Conservation (phyloP, 2,329 filamentous ascomycete genomes). For the Lecanoromycetidae sp. region DNA sequence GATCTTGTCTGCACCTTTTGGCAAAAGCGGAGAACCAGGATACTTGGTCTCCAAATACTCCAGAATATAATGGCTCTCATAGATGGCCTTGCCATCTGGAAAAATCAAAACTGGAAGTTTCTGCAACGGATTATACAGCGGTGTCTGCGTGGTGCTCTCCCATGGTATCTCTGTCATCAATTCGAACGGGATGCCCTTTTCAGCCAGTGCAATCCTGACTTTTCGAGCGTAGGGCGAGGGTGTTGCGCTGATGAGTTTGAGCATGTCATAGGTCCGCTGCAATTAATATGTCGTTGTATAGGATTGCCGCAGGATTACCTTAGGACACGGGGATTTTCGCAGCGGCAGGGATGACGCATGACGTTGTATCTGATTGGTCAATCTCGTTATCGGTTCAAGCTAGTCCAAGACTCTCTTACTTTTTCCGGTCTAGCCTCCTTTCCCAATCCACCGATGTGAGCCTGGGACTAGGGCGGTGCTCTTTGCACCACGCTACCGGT, state of each 20-base stretch:
- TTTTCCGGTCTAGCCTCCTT: too few relatives aligned
- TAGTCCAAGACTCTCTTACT: too few relatives aligned
- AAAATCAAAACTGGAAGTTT: constrained; percentile 6
- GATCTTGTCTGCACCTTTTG: background rate
- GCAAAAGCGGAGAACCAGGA: background rate
- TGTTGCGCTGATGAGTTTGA: constrained; percentile 4
- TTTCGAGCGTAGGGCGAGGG: constrained; percentile 2
- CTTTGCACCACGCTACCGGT: too few relatives aligned
- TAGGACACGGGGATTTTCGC: too few relatives aligned
- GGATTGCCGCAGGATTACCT: too few relatives aligned
- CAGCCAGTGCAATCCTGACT: background rate
- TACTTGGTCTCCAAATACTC: constrained; percentile 6
- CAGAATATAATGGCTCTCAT: constrained; percentile 4
- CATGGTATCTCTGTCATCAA: background rate
- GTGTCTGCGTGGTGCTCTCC: constrained; percentile 8
- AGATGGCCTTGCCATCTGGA: background rate
- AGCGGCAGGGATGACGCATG: too few relatives aligned
- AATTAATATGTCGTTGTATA: too few relatives aligned
- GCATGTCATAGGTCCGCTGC: background rate
- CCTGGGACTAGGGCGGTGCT: too few relatives aligned
- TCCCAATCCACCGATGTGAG: too few relatives aligned
- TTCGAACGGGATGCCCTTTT: background rate
- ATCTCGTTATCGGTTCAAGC: too few relatives aligned
- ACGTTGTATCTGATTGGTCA: too few relatives aligned
- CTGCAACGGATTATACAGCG: constrained; percentile 3